Percentiles rank a stretch among this genome's conserved stretches.
phyloP scores from a whole-genome alignment of 73 alveolate species.

The Halteria grandinella region DNA sequence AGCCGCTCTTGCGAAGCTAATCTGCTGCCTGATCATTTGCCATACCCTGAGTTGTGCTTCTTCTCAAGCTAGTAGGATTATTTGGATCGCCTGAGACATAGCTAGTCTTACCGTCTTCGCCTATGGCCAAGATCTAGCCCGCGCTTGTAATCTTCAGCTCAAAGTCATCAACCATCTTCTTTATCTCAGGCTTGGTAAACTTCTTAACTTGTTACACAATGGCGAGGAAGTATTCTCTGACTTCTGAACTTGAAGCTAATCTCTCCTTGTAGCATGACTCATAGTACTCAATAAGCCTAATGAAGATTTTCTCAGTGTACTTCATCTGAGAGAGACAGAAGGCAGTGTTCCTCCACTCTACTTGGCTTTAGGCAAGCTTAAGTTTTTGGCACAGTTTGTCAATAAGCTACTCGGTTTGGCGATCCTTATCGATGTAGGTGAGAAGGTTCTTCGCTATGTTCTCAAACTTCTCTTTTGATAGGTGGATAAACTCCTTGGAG shows the following conservation, averaged over 20 bases:
- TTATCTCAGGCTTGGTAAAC: slow-evolving; percentile 17
- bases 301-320: slow-evolving; percentile 43
- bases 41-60: not conserved
- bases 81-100: not conserved
- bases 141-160: slow-evolving; percentile 6
- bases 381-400: slow-evolving; percentile 82
- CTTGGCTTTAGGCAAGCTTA: slow-evolving; percentile 44
- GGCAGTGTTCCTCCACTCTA: slow-evolving; percentile 62
- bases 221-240: not conserved
- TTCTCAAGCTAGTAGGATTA: no score
- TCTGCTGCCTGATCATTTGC: not conserved
- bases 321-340: slow-evolving; percentile 50
- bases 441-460: slow-evolving; percentile 78
- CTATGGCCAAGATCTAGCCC: not conserved
- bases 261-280: slow-evolving; percentile 56
- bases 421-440: slow-evolving; percentile 86
- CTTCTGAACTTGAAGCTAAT: not conserved
- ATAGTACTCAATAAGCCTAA: slow-evolving; percentile 42
- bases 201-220: not conserved
- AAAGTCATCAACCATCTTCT: slow-evolving; percentile 21
- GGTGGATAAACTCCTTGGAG: slow-evolving; percentile 61
- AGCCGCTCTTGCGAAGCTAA: not conserved
- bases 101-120: not conserved
- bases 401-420: slow-evolving; percentile 81
- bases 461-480: slow-evolving; percentile 69